phyloP scores from a whole-genome alignment of 2,329 filamentous ascomycete genomes.

The Fusarium anthophilum region DNA sequence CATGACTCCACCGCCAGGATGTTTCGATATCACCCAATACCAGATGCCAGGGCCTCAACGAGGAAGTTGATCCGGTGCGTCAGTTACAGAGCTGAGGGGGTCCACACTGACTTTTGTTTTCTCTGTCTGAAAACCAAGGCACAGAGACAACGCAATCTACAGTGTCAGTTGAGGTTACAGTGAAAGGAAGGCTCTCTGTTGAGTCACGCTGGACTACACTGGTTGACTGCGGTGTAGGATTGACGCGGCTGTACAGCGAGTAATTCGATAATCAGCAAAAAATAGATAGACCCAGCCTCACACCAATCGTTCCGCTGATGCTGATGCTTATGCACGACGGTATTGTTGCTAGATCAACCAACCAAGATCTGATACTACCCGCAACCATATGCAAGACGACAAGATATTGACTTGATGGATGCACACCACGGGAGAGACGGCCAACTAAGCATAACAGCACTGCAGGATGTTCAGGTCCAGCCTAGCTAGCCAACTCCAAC shows the following conservation, averaged over 20 bases:
- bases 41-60: constrained; percentile 25
- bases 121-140: constrained; percentile 18
- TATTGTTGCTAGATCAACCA: constrained; percentile 15
- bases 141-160: constrained; percentile 23
- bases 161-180: constrained; percentile 6
- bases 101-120: constrained; percentile 7
- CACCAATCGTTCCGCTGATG: constrained; percentile 6
- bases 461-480: not conserved
- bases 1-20: constrained; percentile 22
- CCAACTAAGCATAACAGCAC: not conserved
- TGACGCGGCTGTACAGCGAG: constrained; percentile 13
- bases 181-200: not conserved
- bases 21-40: constrained; percentile 25
- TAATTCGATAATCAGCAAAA: constrained; percentile 21
- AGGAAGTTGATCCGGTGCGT: constrained; percentile 34
- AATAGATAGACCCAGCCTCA: constrained; percentile 6
- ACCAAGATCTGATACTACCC: constrained; percentile 10
- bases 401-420: constrained; percentile 21
- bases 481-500: not conserved
- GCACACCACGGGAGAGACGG: constrained; percentile 14
- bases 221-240: not conserved
- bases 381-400: constrained; percentile 21
- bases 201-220: not conserved
- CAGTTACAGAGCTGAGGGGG: constrained; percentile 24
- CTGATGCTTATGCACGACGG: not conserved